phyloP scores from a whole-genome alignment of 1,284 basidiomycete genomes.

The Austropuccinia psidii region DNA sequence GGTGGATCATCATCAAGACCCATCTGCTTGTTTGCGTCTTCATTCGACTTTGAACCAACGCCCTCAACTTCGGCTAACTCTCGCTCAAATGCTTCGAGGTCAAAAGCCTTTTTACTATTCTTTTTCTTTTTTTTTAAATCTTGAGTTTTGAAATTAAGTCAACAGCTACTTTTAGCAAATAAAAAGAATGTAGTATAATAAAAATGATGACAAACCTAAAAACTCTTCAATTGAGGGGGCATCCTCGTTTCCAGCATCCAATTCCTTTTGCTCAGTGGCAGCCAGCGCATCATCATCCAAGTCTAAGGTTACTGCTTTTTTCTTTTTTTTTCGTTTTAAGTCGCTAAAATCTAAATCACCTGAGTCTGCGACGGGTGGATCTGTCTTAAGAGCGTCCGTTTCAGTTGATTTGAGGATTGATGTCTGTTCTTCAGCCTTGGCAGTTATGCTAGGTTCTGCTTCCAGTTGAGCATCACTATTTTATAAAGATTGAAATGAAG shows the following conservation, averaged over 20 bases:
- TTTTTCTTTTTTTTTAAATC: slow-evolving; percentile 44
- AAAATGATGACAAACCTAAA: slow-evolving; percentile 2
- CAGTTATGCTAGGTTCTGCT: not conserved
- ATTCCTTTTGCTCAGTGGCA: not conserved
- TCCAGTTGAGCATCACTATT: slow-evolving; percentile 9
- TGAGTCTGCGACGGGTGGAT: slow-evolving; percentile 22
- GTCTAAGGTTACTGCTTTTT: slow-evolving; percentile 19
- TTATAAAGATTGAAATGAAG: not conserved
- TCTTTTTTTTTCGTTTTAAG: slow-evolving; percentile 62
- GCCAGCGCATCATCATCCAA: slow-evolving; percentile 25
- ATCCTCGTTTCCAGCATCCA: not conserved
- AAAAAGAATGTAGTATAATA: not conserved
- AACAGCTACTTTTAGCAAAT: no score
- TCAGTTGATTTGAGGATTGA: slow-evolving; percentile 34
- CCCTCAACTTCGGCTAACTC: slow-evolving; percentile 41
- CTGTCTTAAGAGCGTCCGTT: not conserved
- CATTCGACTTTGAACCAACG: slow-evolving; percentile 38
- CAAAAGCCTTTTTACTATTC: slow-evolving; percentile 47
- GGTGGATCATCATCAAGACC: slow-evolving; percentile 77
- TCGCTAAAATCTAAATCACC: slow-evolving; percentile 62
- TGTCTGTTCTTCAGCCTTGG: slow-evolving; percentile 40
- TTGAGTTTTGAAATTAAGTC: not conserved
- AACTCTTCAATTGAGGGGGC: slow-evolving; percentile 27
- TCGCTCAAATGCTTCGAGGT: slow-evolving; percentile 48
- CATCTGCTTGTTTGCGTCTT: slow-evolving; percentile 68